Evolutionary conservation across 176 grass and related monocot species (phyloP).

Genomic region (Juncus inflexus): DNA sequence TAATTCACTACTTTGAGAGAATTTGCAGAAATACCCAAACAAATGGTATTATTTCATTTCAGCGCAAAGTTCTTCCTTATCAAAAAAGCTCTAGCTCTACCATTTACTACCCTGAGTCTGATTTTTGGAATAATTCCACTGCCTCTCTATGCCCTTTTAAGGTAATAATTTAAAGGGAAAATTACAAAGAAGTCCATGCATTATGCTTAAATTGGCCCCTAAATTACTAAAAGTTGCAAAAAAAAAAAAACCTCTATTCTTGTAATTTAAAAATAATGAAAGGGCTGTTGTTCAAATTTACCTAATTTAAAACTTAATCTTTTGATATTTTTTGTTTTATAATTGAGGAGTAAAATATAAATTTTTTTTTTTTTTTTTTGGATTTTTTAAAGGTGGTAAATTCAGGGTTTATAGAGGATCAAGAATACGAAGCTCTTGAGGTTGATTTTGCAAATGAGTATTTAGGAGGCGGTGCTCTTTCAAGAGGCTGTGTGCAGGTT

Average conservation of each 20-base stretch:
- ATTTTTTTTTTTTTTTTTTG: slow-evolving; percentile 30
- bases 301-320: background rate
- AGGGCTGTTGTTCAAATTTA: too few relatives aligned
- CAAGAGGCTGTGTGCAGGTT: slow-evolving; percentile 87
- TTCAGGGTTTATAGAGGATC: slow-evolving; percentile 87
- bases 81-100: background rate
- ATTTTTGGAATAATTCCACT: slow-evolving; percentile 57
- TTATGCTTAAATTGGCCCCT: background rate
- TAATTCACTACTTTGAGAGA: slow-evolving; percentile 91
- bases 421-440: slow-evolving; percentile 66
- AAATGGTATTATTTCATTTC: slow-evolving; percentile 64
- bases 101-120: slow-evolving; percentile 36
- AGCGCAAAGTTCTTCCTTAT: slow-evolving; percentile 60
- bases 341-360: slow-evolving; percentile 11
- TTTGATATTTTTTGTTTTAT: background rate
- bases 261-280: too few relatives aligned
- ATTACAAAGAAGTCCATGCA: background rate
- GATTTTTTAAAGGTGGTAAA: slow-evolving; percentile 65
- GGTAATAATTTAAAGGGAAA: slow-evolving; percentile 31
- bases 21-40: slow-evolving; percentile 39
- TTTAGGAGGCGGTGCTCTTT: slow-evolving; percentile 92
- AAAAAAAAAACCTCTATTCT: background rate
- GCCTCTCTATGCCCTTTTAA: slow-evolving; percentile 52
- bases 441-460: slow-evolving; percentile 96
- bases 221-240: background rate